phyloP scores from a whole-genome alignment of 257 asterid genomes.

The Solanum lycopersicoides region DNA sequence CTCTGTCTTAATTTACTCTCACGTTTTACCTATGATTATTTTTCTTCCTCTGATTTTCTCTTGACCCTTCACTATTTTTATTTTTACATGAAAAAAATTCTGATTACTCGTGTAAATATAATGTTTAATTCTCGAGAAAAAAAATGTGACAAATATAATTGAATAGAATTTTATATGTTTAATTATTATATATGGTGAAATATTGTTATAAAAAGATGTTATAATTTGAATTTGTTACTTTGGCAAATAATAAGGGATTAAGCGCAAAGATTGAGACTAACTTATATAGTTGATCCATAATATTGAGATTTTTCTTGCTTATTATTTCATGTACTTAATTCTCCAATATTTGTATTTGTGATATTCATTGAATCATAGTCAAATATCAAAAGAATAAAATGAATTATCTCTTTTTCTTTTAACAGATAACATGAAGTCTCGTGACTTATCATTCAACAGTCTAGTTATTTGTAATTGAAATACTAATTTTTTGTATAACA shows the following conservation, averaged over 20 bases:
- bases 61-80: too few species aligned
- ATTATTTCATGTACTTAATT: not conserved
- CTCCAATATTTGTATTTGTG: not conserved
- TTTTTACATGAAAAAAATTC: too few species aligned
- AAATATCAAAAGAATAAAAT: not conserved
- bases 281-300: not conserved
- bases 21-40: not conserved
- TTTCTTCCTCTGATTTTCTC: not conserved
- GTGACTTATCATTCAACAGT: not conserved
- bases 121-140: too few species aligned
- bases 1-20: not conserved
- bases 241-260: not conserved
- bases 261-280: not conserved
- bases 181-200: not conserved
- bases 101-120: too few species aligned
- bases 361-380: not conserved
- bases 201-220: rapidly evolving
- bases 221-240: not conserved
- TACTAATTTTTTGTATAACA: not conserved
- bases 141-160: too few species aligned
- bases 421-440: not conserved
- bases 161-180: too few species aligned
- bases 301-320: not conserved
- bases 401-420: not conserved
- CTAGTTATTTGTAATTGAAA: not conserved